Conservation (phyloP, 2,329 filamentous ascomycete species). For the Cordyceps tenuipes region DNA sequence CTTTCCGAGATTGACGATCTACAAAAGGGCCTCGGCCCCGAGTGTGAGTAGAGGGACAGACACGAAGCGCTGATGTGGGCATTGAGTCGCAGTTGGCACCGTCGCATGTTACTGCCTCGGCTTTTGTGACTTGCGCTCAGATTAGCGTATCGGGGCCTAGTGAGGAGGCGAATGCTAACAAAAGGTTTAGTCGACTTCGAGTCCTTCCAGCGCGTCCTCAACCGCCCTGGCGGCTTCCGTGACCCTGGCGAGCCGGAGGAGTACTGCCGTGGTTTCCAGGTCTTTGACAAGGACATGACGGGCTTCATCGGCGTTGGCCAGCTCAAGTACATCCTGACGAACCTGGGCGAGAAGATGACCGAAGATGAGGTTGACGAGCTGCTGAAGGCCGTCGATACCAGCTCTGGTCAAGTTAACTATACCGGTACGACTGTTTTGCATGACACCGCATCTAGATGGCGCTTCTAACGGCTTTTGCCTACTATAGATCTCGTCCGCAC, state of each 20-base stretch:
- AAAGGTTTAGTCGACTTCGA: constrained; percentile 78
- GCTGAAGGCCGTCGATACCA: constrained; percentile 95
- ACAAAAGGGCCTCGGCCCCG: constrained; percentile 79
- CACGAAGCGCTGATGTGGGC: constrained; percentile 5
- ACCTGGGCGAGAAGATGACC: constrained; percentile 98
- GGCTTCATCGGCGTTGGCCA: constrained; percentile 97
- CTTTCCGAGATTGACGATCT: constrained; percentile 86
- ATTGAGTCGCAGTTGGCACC: constrained; percentile 7
- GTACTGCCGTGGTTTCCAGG: constrained; percentile 97
- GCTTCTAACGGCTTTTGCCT: background rate
- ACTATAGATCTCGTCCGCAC: constrained; percentile 69
- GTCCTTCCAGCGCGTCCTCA: constrained; percentile 91
- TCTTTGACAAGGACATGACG: constrained; percentile 98
- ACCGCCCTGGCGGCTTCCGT: constrained; percentile 95
- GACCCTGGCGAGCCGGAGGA: constrained; percentile 96
- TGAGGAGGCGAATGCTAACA: background rate
- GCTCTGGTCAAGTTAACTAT: constrained; percentile 95
- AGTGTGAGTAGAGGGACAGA: constrained; percentile 59
- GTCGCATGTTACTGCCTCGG: background rate
- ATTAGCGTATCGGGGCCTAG: background rate
- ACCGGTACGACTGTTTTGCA: constrained; percentile 53
- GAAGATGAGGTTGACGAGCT: constrained; percentile 98
- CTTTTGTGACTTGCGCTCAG: background rate
- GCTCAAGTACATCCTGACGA: constrained; percentile 95
- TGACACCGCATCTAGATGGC: background rate